Evolutionary conservation across 306 rosid genomes (phyloP).

Genomic region (Rubus parviflorus): DNA sequence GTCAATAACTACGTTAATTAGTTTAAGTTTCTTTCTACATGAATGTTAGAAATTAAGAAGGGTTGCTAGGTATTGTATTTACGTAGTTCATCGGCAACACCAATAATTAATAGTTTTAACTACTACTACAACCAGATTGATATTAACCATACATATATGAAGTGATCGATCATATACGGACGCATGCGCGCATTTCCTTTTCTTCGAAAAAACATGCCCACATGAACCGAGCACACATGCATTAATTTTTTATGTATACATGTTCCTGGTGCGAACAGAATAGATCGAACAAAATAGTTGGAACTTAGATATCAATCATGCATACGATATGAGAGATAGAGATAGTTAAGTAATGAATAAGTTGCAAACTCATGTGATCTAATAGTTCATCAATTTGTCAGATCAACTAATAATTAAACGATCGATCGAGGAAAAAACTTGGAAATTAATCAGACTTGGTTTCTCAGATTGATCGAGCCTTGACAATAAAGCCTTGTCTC

Average conservation of each 20-base stretch:
- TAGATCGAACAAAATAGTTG: background rate
- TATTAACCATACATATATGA: background rate
- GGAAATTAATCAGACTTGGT: background rate
- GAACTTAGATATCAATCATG: background rate
- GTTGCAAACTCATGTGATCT: background rate
- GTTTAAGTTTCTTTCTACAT: no score
- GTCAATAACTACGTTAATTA: no score
- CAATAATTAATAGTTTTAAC: no score
- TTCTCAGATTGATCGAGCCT: background rate
- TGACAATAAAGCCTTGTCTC: background rate
- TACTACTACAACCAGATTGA: no score
- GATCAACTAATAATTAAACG: background rate
- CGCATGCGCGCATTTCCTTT: background rate
- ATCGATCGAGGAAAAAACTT: background rate
- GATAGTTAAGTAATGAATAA: no score
- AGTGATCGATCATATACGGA: background rate
- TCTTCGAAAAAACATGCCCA: conserved; percentile 10
- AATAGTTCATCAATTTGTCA: background rate
- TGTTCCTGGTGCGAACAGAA: background rate
- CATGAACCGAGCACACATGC: conserved; percentile 20
- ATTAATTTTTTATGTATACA: background rate
- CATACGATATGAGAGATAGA: no score
- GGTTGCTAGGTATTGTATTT: background rate
- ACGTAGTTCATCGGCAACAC: background rate
- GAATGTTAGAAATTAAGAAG: no score